Base-by-base conservation (phyloP, 2,329 filamentous ascomycete species). In the Camptophora hylomeconis region DNA sequence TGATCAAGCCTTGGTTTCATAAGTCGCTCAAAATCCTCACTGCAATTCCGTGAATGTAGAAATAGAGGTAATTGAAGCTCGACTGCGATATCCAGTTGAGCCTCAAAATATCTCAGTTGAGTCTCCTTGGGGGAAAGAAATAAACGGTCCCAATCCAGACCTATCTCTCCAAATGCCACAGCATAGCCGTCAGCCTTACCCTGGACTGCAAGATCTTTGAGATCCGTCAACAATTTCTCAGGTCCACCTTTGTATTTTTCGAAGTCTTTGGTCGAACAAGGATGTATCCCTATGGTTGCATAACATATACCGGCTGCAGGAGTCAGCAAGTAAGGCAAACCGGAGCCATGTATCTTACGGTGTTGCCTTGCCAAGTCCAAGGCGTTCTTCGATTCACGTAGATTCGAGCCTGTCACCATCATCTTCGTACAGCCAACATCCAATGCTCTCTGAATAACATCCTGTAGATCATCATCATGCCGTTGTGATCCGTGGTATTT, bases 71-170 rank as follows among this genome's bases (percentile, higher is more conserved):
- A 61, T 41, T 82, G 79, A 3, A 87, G 67, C 26, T 73, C 68
- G 5, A 79, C 69, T 0, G 81, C 84, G 3, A 95, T 63, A 33
- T 78, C 69, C 3, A 95, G 68, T 52, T 98, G 89, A 5, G 70
- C 69, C 22, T 75, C 72, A 51, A 98, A 98, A 36, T 82, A 84
- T 48, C 83, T 77, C 17, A 86, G 62, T 54, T 98, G 89, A 10
- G 77, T 69, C 14, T 76, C 74, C 46, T 76, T 80, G 20, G 76
- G 72, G 47, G 80, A 84, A 46, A 86, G 76, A 45, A 82, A 80
- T 19, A 98, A 61, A 2, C 89, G 74, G 57, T 98, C 89, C 50
- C 95, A 98, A 57, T 98, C 89, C 3, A 98, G 75, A 2, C 89
- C 89, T 38, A 98, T 83, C 56, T 98, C 89, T 26, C 89, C 89